Base-by-base conservation (phyloP, 331 rosid genomes). In the Cydonia oblonga region DNA sequence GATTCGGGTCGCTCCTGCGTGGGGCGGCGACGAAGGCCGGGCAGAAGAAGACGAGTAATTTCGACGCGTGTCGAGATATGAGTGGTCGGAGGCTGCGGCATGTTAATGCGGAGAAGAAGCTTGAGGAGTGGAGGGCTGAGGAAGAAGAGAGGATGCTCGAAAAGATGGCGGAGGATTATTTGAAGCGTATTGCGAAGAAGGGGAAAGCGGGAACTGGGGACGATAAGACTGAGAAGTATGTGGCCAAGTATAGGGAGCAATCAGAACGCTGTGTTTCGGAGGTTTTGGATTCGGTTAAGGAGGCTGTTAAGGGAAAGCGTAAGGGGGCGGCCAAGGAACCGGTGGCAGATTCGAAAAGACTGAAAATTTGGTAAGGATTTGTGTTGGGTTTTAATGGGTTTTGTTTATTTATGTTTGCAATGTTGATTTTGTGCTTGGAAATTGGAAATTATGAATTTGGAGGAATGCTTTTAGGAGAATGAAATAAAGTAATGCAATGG, bases 21-120 rank as follows among this genome's bases (percentile, higher is more conserved):
- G 97, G 99, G 5, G 97, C 99, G 51, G 99, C 93, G 32, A 87
- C 96, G 12, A 91, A 91, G 79, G 97, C 96, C 0, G 97, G 97
- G 66, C 97, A 91, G 90, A 95, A 91, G 86, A 91, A 95, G 83
- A 95, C 97, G 70, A 90, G 86, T 79, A 90, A 95, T 70, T 89
- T 95, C 71, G 97, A 95, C 14, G 99, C 96, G 1, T 95, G 99
- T 71, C 80, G 99, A 33, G 97, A 95, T 46, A 95, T 95, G 99
- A 95, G 99, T 20, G 99, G 99, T 2, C 79, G 97, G 68, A 74
- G 91, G 84, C 69, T 87, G 83, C 80, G 99, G 68, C 99, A 95
- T 68, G 99, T 95, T 42, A 95, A 95, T 72, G 97, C 97, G 0
- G 99, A 95, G 93, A 92, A 88, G 89, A 83, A 84, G 69, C 69